These are phyloP conservation scores for Saprolegnia parasitica DNA, from an alignment of 352 stramenopile genomes.

Conservation along the genomic window DNA sequence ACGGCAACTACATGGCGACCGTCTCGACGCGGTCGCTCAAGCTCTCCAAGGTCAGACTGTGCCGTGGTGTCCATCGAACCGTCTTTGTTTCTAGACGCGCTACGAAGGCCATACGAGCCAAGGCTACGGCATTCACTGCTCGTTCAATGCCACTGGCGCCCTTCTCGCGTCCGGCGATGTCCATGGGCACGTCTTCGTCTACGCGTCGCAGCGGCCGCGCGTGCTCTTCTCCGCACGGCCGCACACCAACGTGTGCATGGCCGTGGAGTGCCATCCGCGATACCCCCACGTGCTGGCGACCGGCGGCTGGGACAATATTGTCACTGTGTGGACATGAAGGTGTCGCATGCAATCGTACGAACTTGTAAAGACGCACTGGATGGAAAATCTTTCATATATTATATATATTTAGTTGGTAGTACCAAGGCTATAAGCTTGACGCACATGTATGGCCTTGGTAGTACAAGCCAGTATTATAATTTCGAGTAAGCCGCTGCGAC, in stretches of 20 bases:
- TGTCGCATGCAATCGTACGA: no score
- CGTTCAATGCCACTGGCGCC: background rate
- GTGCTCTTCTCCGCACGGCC: background rate
- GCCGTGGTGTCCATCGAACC: background rate
- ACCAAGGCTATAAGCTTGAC: no score
- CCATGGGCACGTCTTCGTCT: background rate
- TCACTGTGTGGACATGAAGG: background rate
- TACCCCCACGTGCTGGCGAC: background rate
- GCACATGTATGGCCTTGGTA: no score
- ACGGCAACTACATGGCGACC: constrained; percentile 13
- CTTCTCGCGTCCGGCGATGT: constrained; percentile 2
- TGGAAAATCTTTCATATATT: no score
- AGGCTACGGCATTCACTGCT: constrained; percentile 4
- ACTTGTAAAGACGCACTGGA: no score
- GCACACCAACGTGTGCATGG: background rate
- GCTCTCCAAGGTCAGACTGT: background rate
- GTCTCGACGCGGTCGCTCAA: background rate
- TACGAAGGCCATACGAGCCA: background rate
- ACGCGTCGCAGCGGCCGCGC: background rate
- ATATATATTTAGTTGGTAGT: no score
- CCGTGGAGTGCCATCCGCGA: background rate
- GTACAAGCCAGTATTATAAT: constrained; percentile 8
- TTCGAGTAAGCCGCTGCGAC: constrained; percentile 27
- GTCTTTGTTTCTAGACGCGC: background rate
- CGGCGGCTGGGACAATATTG: constrained; percentile 1